Evolutionary conservation across 1,139 yeast species (phyloP).

Genomic region (Hansenula sp.): DNA sequence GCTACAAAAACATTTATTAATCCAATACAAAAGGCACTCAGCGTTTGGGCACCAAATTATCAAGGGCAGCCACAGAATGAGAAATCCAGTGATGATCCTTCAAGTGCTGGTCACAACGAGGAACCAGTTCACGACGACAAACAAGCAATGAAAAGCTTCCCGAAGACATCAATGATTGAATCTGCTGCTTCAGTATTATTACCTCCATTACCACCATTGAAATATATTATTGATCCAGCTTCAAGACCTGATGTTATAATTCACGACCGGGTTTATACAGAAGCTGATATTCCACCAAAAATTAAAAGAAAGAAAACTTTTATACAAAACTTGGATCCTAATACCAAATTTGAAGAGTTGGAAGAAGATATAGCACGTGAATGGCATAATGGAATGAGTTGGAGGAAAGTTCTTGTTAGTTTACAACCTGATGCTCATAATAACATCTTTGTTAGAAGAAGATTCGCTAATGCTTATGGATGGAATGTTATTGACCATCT

Average conservation of each 20-base stretch:
- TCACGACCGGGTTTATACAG: conserved; percentile 77
- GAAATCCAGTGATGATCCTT: neutral
- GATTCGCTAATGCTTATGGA: conserved; percentile 93
- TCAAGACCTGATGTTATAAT: conserved; percentile 50
- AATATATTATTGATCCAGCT: conserved; percentile 62
- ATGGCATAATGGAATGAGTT: conserved; percentile 73
- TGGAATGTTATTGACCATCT: conserved; percentile 92
- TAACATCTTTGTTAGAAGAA: conserved; percentile 82
- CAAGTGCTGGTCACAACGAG: conserved; percentile 1
- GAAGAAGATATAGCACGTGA: conserved; percentile 81
- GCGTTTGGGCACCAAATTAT: conserved; percentile 16
- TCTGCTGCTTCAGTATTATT: conserved; percentile 74
- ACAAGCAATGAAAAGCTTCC: conserved; percentile 29
- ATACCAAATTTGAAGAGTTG: conserved; percentile 22
- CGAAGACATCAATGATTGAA: conserved; percentile 75
- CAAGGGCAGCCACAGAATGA: conserved; percentile 4
- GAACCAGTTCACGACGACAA: conserved; percentile 1
- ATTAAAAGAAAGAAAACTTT: conserved; percentile 12
- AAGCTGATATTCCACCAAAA: conserved; percentile 55
- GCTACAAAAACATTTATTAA: conserved; percentile 12
- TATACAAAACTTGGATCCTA: conserved; percentile 19
- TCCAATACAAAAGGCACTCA: conserved; percentile 21
- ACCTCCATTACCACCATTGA: conserved; percentile 81
- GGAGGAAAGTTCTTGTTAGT: conserved; percentile 90
- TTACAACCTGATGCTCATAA: conserved; percentile 95